These are phyloP conservation scores for Mycena sp. DNA, from an alignment of 1,284 basidiomycete genomes.

Conservation along the genomic window DNA sequence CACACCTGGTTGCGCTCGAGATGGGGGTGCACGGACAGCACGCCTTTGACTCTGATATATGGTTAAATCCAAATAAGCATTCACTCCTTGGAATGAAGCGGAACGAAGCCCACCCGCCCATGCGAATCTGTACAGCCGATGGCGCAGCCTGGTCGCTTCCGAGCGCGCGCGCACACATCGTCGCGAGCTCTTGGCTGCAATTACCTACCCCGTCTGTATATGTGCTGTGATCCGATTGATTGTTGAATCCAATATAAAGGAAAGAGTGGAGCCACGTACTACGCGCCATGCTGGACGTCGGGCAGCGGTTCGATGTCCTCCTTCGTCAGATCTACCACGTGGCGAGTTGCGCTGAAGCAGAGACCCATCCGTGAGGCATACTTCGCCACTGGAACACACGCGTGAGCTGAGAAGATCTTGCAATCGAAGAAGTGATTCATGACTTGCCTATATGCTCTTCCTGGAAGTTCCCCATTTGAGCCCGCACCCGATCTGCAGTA, in stretches of 20 bases:
- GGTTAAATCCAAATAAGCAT: too few species aligned
- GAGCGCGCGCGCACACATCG: conserved; percentile 14
- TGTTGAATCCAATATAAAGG: too few species aligned
- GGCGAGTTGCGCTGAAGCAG: conserved; percentile 25
- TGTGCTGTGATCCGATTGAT: background rate
- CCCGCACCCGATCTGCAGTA: conserved; percentile 24
- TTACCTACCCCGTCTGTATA: conserved; percentile 29
- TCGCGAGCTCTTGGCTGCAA: conserved; percentile 27
- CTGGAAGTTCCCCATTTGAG: conserved; percentile 27
- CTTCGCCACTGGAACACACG: conserved; percentile 17
- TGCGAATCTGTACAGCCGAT: conserved; percentile 27
- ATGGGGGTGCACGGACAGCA: conserved; percentile 28
- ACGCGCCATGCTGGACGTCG: conserved; percentile 19
- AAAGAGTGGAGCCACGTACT: background rate
- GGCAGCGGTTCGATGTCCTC: conserved; percentile 16
- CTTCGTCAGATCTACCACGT: conserved; percentile 11
- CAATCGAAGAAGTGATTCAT: too few species aligned
- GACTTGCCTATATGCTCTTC: conserved; percentile 20
- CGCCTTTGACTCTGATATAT: conserved; percentile 19
- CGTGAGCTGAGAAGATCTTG: background rate
- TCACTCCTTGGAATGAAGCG: background rate
- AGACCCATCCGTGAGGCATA: conserved; percentile 27
- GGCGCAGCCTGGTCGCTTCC: conserved; percentile 19
- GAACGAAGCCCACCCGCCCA: conserved; percentile 22
- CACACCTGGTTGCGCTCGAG: conserved; percentile 24